phyloP scores from a whole-genome alignment of 2,329 filamentous ascomycete species.

The Ophiostoma sp. region DNA sequence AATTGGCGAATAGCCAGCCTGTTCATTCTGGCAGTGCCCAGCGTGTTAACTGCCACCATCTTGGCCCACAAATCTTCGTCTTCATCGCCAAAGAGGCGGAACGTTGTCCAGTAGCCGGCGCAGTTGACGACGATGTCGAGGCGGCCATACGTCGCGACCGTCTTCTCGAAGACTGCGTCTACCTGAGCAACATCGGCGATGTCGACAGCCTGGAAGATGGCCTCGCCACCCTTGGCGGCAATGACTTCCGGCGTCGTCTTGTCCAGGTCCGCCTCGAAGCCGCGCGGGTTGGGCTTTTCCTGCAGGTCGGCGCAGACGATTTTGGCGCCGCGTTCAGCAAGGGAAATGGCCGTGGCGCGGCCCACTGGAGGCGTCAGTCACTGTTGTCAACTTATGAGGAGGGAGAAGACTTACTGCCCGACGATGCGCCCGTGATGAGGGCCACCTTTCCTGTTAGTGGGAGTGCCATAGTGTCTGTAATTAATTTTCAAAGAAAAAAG shows the following conservation, averaged over 20 bases:
- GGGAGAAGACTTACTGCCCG: neutral
- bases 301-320: neutral
- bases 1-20: neutral
- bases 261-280: neutral
- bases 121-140: neutral
- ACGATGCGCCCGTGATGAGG: neutral
- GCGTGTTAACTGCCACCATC: neutral
- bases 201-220: neutral
- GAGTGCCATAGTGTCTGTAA: neutral
- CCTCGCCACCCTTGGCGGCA: neutral
- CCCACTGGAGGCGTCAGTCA: neutral
- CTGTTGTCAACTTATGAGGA: neutral
- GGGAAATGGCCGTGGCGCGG: neutral
- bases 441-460: neutral
- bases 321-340: neutral
- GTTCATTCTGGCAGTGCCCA: neutral
- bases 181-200: neutral
- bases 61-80: neutral
- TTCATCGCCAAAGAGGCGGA: neutral
- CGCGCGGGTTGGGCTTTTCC: neutral
- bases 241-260: neutral
- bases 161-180: neutral
- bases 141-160: neutral
- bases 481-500: neutral
- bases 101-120: neutral